Percentiles rank a stretch among this genome's conserved stretches.
These are phyloP conservation scores for Puccinia coronata DNA, from an alignment of 1,284 basidiomycete genomes.

Conservation along the genomic window DNA sequence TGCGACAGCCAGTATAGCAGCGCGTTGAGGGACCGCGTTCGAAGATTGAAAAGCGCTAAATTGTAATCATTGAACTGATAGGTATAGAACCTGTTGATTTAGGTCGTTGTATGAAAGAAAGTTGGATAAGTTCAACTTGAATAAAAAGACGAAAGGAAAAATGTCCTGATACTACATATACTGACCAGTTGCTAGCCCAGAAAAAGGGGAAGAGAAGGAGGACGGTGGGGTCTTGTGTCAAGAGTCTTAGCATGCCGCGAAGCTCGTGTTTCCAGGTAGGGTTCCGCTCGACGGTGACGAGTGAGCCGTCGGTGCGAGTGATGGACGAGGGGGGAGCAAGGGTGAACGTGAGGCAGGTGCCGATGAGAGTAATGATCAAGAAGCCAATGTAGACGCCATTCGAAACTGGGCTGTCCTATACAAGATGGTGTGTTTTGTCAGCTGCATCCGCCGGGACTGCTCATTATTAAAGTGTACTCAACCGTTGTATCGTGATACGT, in stretches of 20 bases:
- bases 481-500: slow-evolving; percentile 38
- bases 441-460: too few species aligned
- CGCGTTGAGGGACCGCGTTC: slow-evolving; percentile 58
- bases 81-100: slow-evolving; percentile 44
- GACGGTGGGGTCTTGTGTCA: slow-evolving; percentile 53
- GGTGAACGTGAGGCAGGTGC: slow-evolving; percentile 37
- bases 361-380: slow-evolving; percentile 51
- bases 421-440: too few species aligned
- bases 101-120: background rate
- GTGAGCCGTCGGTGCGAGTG: slow-evolving; percentile 53
- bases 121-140: background rate
- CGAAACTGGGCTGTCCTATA: slow-evolving; percentile 41
- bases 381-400: slow-evolving; percentile 54
- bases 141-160: background rate
- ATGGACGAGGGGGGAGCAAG: slow-evolving; percentile 50
- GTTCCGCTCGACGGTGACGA: slow-evolving; percentile 53
- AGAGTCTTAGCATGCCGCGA: slow-evolving; percentile 51
- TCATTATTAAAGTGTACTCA: background rate
- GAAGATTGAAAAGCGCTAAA: slow-evolving; percentile 57
- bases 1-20: slow-evolving; percentile 60
- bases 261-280: slow-evolving; percentile 55
- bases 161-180: background rate
- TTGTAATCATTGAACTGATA: slow-evolving; percentile 53
- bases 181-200: slow-evolving; percentile 53
- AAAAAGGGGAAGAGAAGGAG: slow-evolving; percentile 55